These are phyloP conservation scores for Epithele typhae DNA, from an alignment of 768 basidiomycete genomes.

Conservation along the genomic window DNA sequence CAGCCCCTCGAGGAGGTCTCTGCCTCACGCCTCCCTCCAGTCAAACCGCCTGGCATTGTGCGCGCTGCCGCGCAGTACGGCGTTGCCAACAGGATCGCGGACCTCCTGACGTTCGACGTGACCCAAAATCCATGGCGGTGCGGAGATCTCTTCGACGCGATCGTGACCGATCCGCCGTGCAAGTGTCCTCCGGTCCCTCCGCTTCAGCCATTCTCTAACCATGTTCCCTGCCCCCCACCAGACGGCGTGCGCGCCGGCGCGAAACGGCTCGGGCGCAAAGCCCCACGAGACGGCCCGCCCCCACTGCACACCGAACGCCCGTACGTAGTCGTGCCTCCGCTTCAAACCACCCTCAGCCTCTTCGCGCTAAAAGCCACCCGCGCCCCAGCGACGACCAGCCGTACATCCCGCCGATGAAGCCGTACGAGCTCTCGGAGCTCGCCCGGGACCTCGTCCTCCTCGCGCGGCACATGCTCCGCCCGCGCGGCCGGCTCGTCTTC, in stretches of 20 bases:
- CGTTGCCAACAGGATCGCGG: slow-evolving; percentile 65
- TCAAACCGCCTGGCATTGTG: slow-evolving; percentile 60
- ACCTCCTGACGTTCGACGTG: slow-evolving; percentile 90
- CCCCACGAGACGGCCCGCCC: slow-evolving; percentile 31
- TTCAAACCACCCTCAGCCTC: neutral
- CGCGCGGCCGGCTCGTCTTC: slow-evolving; percentile 87
- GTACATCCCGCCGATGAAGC: slow-evolving; percentile 86
- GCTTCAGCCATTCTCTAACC: too few species aligned
- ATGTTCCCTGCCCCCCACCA: too few species aligned
- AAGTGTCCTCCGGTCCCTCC: slow-evolving; percentile 26
- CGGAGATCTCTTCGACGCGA: slow-evolving; percentile 89
- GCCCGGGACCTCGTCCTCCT: slow-evolving; percentile 77
- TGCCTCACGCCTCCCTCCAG: slow-evolving; percentile 18
- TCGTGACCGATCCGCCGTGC: slow-evolving; percentile 95
- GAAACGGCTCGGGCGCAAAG: slow-evolving; percentile 73
- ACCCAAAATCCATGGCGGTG: slow-evolving; percentile 86
- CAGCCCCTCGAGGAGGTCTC: neutral
- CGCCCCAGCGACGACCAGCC: slow-evolving; percentile 49
- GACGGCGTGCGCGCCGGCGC: slow-evolving; percentile 92
- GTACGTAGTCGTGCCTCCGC: slow-evolving; percentile 32
- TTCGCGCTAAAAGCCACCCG: neutral
- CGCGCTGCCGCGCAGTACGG: slow-evolving; percentile 86
- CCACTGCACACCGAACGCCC: slow-evolving; percentile 22
- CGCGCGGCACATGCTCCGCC: slow-evolving; percentile 80
- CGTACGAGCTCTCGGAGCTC: slow-evolving; percentile 87